Conservation (phyloP, 2,329 filamentous ascomycete species). For the Juglanconis oblonga region DNA sequence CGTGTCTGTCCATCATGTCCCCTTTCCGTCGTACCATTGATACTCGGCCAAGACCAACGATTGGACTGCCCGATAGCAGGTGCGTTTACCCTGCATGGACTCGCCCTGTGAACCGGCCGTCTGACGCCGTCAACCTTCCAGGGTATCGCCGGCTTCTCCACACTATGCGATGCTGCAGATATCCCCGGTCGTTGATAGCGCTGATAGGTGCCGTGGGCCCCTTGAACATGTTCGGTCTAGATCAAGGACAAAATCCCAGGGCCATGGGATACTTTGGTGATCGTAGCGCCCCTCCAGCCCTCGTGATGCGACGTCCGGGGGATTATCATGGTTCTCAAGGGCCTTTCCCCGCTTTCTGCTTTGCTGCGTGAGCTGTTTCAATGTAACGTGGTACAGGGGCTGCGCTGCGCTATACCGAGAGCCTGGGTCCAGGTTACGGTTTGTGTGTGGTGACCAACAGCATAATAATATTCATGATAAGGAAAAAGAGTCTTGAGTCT, state of each 20-base stretch:
- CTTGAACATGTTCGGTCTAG: background rate
- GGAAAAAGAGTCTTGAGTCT: too few relatives aligned
- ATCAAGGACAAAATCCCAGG: background rate
- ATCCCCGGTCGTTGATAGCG: background rate
- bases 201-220: background rate
- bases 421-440: background rate
- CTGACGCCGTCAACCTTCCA: background rate
- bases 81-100: slow-evolving; percentile 2
- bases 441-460: too few relatives aligned
- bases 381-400: background rate
- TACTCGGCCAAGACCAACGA: background rate
- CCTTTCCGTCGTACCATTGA: slow-evolving; percentile 1
- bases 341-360: background rate
- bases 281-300: background rate
- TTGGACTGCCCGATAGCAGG: slow-evolving; percentile 10
- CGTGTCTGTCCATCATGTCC: slow-evolving; percentile 1
- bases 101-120: background rate
- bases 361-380: background rate
- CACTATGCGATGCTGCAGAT: background rate
- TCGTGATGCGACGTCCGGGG: background rate
- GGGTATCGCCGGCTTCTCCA: slow-evolving; percentile 3
- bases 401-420: background rate
- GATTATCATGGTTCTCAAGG: background rate
- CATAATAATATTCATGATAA: too few relatives aligned
- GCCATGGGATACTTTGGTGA: background rate